These are phyloP conservation scores for Wickerhamiella sorbophila DNA, from an alignment of 805 yeast genomes.

Conservation along the genomic window DNA sequence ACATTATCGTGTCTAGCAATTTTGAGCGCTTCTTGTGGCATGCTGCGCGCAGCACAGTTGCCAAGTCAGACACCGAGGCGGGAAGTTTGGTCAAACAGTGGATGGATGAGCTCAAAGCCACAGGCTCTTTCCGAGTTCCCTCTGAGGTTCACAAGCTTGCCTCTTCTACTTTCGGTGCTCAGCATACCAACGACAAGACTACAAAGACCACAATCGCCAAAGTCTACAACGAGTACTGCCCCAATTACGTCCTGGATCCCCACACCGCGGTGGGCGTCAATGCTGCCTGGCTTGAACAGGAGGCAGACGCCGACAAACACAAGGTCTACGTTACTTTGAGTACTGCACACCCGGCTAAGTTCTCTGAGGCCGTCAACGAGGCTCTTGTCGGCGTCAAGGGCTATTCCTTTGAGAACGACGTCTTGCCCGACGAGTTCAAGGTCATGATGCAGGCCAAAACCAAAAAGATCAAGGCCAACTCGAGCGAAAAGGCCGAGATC, in stretches of 20 bases:
- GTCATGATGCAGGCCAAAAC: conserved; percentile 55
- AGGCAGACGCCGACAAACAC: conserved; percentile 27
- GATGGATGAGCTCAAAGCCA: conserved; percentile 64
- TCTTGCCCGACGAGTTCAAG: conserved; percentile 77
- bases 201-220: conserved; percentile 68
- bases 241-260: conserved; percentile 80
- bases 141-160: conserved; percentile 52
- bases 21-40: conserved; percentile 96
- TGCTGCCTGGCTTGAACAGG: conserved; percentile 47
- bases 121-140: conserved; percentile 66
- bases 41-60: conserved; percentile 59
- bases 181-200: conserved; percentile 61
- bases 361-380: conserved; percentile 84
- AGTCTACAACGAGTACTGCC: conserved; percentile 42
- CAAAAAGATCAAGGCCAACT: conserved; percentile 45
- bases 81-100: conserved; percentile 57
- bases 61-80: conserved; percentile 46
- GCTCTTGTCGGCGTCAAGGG: conserved; percentile 53
- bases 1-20: conserved; percentile 84
- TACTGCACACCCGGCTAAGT: conserved; percentile 98
- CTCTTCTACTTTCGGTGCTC: conserved; percentile 54
- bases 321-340: conserved; percentile 57
- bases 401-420: conserved; percentile 77
- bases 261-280: conserved; percentile 92
- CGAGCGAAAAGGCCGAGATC: conserved; percentile 30